Conservation (phyloP, 306 rosid species). For the Glycine tomentella region DNA sequence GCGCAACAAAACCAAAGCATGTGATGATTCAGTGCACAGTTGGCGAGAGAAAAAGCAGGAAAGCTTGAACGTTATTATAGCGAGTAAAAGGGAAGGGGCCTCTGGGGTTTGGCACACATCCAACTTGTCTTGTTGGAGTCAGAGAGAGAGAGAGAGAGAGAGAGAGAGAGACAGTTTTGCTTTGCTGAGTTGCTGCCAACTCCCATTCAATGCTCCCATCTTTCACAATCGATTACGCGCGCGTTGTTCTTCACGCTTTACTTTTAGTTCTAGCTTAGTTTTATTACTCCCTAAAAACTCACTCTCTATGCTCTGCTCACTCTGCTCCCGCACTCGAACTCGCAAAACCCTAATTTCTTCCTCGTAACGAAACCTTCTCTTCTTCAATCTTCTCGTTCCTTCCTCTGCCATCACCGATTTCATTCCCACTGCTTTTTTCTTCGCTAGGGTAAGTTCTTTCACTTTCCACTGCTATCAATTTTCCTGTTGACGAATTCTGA, state of each 20-base stretch:
- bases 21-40: background rate
- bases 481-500: conserved; percentile 5
- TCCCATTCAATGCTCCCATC: background rate
- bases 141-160: no score
- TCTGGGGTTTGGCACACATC: background rate
- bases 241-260: background rate
- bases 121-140: background rate
- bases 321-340: background rate
- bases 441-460: conserved; percentile 32
- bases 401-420: background rate
- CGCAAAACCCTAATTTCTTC: conserved; percentile 51
- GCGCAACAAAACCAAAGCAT: background rate
- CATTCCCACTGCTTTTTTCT: background rate
- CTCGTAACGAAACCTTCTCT: background rate
- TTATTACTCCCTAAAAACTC: no score
- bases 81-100: background rate
- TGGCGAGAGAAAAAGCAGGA: background rate
- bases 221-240: background rate
- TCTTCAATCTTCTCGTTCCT: background rate
- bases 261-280: background rate
- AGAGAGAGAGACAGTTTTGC: no score
- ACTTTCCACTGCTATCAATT: conserved; percentile 10
- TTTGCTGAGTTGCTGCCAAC: background rate
- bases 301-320: no score
- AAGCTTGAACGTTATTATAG: background rate